Base-by-base conservation (phyloP, 1,284 basidiomycete genomes). In the Hymenochaete sp. region DNA sequence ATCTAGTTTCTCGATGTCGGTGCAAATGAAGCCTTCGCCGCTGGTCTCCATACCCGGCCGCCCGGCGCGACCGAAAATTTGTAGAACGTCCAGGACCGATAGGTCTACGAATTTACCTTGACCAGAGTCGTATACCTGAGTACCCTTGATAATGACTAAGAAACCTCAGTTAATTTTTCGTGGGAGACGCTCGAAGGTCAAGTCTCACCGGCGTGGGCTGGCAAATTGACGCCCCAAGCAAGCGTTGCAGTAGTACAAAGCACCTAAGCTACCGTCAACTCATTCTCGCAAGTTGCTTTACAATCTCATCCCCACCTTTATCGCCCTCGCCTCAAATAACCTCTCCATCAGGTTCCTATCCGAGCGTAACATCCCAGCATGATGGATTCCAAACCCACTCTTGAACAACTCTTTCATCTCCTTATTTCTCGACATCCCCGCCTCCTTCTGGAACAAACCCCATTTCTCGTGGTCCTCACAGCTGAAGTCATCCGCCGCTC, bases 151-250 rank as follows among this genome's bases (percentile, higher is more conserved):
- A 53, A 99, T 71, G 47, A 93, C 91, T 88, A 45, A n/a, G 16
- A 45, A 38, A 24, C 10, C 10, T 22, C 22, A 21, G 14, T 11
- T 22, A 18, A 35, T 16, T 38, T 28, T 36, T 4, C 28, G 3
- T 19, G 7, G 4, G 11, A 22, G 8, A 22, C 8, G 10, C 16
- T 29, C 38, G 31, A 13, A 13, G 18, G 24, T 21, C 6, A 40
- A 32, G 41, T 45, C 67, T 51, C 52, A 85, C 85, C 91, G 47
- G 96, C 96, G 65, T 98, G 97, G 3, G 96, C 96, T 31, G 96
- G 96, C 57, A 99, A 68, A 63, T 99, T 99, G 57, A 99, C 96
- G 70, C 96, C 96, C 96, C 96, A 99, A 1, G 96, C 96, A 26
- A 99, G 72, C 0, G 96, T 99, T 2, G 96, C 92, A 2, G 96